phyloP scores from a whole-genome alignment of 2,329 filamentous ascomycete genomes.

The Myriosclerotinia scirpicola region DNA sequence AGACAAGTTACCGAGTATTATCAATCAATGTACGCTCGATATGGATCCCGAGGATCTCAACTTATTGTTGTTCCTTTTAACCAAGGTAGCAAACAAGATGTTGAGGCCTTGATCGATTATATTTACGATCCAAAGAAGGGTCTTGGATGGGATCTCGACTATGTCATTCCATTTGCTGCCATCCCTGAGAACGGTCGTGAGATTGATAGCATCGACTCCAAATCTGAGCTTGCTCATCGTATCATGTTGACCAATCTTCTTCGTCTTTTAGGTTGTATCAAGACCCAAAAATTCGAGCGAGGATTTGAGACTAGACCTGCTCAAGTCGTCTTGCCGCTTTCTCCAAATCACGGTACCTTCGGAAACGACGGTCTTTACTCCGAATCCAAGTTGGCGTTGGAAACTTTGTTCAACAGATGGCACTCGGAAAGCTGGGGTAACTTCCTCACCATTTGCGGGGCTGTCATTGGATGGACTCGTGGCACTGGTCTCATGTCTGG shows the following conservation, averaged over 20 bases:
- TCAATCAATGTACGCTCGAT: constrained; percentile 96
- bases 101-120: constrained; percentile 90
- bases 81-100: constrained; percentile 96
- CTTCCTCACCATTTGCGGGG: constrained; percentile 97
- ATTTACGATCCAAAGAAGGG: constrained; percentile 97
- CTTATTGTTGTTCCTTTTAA: constrained; percentile 99
- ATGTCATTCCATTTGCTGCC: constrained; percentile 91
- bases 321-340: constrained; percentile 92
- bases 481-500: constrained; percentile 97
- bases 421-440: constrained; percentile 96
- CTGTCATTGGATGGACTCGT: constrained; percentile 98
- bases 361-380: constrained; percentile 97
- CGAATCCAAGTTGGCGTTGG: constrained; percentile 93
- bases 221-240: constrained; percentile 94
- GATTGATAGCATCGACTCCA: constrained; percentile 94
- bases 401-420: constrained; percentile 98
- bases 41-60: constrained; percentile 89
- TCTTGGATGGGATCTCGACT: constrained; percentile 97
- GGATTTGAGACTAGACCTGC: constrained; percentile 94
- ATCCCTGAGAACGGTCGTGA: constrained; percentile 98
- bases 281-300: constrained; percentile 81
- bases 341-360: constrained; percentile 97
- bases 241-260: constrained; percentile 99
- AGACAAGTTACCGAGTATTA: constrained; percentile 99
- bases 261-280: constrained; percentile 85